phyloP scores from a whole-genome alignment of 2,329 filamentous ascomycete species.

The Tolypocladium paradoxum region DNA sequence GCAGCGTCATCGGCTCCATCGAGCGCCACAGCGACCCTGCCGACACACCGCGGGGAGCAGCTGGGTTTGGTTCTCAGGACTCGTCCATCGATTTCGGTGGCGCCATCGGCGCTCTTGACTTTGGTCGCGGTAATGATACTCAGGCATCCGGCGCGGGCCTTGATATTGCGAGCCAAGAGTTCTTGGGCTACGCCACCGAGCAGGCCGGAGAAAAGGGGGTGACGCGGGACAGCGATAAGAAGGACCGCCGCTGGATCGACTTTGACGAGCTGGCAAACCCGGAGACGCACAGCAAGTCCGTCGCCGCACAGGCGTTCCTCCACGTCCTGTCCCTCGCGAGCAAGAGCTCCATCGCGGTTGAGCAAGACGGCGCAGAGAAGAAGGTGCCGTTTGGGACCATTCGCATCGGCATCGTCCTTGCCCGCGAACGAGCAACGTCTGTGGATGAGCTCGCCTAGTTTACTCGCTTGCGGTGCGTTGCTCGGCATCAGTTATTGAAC shows the following conservation, averaged over 20 bases:
- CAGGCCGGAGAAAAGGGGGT: conserved; percentile 21
- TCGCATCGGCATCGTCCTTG: conserved; percentile 26
- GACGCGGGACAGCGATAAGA: conserved; percentile 19
- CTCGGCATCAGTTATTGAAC: not conserved
- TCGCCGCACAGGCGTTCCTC: conserved; percentile 66
- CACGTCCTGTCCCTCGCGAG: conserved; percentile 63
- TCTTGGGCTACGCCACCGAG: conserved; percentile 31
- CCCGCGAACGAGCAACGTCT: not conserved
- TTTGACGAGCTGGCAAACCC: conserved; percentile 64
- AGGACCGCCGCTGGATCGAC: conserved; percentile 36
- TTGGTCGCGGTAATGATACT: conserved; percentile 14
- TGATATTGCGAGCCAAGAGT: conserved; percentile 34
- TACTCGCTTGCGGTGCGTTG: not conserved
- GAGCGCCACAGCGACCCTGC: conserved; percentile 36
- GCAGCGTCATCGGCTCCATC: conserved; percentile 26
- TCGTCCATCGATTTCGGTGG: conserved; percentile 18
- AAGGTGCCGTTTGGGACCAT: conserved; percentile 35
- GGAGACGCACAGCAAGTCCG: conserved; percentile 37
- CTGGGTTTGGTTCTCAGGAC: conserved; percentile 21
- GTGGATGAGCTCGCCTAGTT: not conserved
- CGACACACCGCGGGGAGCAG: conserved; percentile 19
- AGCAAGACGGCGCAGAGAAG: conserved; percentile 39
- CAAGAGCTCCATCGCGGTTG: conserved; percentile 50
- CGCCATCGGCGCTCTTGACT: conserved; percentile 7
- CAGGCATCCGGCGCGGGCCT: conserved; percentile 24